Conservation (phyloP, 2,329 filamentous ascomycete species). For the Colletotrichum sp. region DNA sequence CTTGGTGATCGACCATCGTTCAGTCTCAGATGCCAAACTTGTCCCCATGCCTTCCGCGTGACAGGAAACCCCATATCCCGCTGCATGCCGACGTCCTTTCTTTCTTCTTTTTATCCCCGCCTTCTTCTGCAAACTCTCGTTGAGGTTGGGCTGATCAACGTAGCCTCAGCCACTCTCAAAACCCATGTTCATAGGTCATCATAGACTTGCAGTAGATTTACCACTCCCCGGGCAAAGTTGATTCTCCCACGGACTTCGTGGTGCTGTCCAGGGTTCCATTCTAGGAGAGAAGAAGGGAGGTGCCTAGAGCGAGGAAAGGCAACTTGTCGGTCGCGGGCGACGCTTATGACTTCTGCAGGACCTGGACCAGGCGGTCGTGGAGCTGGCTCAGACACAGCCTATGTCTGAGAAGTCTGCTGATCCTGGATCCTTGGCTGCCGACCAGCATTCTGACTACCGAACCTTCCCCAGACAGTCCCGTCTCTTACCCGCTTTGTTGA, state of each 20-base stretch:
- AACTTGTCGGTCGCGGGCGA: background rate
- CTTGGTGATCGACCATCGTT: slow-evolving; percentile 15
- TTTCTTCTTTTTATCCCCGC: background rate
- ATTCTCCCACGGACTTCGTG: background rate
- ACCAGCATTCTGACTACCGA: background rate
- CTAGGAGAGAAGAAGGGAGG: background rate
- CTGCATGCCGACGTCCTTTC: background rate
- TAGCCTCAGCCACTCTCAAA: background rate
- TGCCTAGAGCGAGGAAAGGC: background rate
- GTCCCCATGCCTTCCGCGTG: slow-evolving; percentile 4
- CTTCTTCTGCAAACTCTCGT: background rate
- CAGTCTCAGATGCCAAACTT: slow-evolving; percentile 23
- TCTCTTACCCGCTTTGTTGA: background rate
- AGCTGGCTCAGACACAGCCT: background rate
- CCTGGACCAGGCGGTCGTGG: background rate
- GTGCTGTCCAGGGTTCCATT: background rate
- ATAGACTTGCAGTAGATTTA: background rate
- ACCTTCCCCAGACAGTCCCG: background rate
- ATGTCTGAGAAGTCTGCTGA: background rate
- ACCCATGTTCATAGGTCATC: background rate
- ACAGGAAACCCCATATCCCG: background rate
- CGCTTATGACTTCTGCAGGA: background rate
- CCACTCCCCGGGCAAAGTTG: background rate
- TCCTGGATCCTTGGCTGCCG: slow-evolving; percentile 4
- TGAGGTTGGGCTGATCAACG: background rate